Evolutionary conservation across 2,329 filamentous ascomycete species (phyloP), one percentile per base, ranked within the genome.

Genomic region (Cladophialophora yegresii): DNA sequence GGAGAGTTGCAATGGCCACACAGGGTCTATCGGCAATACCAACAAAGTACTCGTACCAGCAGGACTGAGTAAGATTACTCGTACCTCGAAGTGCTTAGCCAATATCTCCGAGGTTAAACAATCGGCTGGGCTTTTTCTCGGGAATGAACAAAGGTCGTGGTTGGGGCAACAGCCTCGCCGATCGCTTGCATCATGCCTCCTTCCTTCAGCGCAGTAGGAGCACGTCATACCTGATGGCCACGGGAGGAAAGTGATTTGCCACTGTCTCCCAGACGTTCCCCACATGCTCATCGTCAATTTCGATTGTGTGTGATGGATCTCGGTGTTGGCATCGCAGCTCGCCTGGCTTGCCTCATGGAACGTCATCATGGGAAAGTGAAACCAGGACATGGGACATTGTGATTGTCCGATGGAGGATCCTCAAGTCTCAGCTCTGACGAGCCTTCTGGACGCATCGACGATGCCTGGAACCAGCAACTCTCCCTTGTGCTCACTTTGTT

Each of bases 141-240:
- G 33, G n/a, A 32, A 23, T 16, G 23, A 3, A 5, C 36, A 28
- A 28, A 28, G 26, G 26, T 28, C 26, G 26, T 6, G 16, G 36
- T n/a, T 43, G 36, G 54, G 54, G 54, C 45, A 59, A 59, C 50
- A 63, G 43, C 56, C 49, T 59, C 56, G 61, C 57, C 36, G 61
- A 63, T 63, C 61, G 20, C 49, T 63, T 63, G 61, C 61, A 63
- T 63, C 61, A 59, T 59, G 12, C 47, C 47, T 7, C 47, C 47
- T 50, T 26, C n/a, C 20, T 6, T 23, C 20, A 3, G 47, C 4
- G 47, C 47, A 50, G 8, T 22, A 28, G 23, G 22, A 50, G 47
- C 47, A 50, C 47, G 47, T 50, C 47, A 50, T 50, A n/a, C 36
- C 36, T 28, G 26, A 28, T 28, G 26, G 4, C 4, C 2, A 43